Conservation (phyloP, 148 eudicot genomes). For the Vaccinium corymbosum region DNA sequence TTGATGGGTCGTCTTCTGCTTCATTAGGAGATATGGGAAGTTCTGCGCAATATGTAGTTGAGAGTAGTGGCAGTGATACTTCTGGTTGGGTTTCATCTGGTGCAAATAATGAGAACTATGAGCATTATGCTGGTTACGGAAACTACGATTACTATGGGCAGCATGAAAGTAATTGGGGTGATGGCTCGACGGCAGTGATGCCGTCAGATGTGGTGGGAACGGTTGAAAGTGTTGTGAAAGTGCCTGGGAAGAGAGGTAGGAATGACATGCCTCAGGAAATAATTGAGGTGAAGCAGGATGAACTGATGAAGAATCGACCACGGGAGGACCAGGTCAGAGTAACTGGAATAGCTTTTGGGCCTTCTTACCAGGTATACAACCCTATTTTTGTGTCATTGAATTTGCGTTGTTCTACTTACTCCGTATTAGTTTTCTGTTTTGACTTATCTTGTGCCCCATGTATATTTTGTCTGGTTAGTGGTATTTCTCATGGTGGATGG, state of each 20-base stretch:
- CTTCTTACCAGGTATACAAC: conserved; percentile 68
- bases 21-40: conserved; percentile 14
- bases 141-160: conserved; percentile 26
- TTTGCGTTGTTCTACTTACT: neutral
- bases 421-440: neutral
- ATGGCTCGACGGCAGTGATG: conserved; percentile 22
- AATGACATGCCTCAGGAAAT: conserved; percentile 53
- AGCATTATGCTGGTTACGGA: conserved; percentile 27
- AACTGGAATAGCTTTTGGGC: conserved; percentile 89
- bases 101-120: conserved; percentile 29
- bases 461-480: neutral
- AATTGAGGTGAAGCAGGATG: conserved; percentile 93
- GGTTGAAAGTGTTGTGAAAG: conserved; percentile 34
- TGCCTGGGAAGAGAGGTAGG: conserved; percentile 73
- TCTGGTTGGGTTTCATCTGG: conserved; percentile 25
- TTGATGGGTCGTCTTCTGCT: conserved; percentile 19
- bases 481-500: neutral
- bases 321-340: conserved; percentile 64
- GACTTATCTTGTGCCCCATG: neutral
- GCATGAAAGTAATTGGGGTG: conserved; percentile 36
- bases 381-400: neutral
- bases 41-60: conserved; percentile 19
- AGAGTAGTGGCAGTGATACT: conserved; percentile 17
- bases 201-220: conserved; percentile 25
- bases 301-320: conserved; percentile 84